phyloP scores from a whole-genome alignment of 768 basidiomycete genomes.

The Russula lepida region DNA sequence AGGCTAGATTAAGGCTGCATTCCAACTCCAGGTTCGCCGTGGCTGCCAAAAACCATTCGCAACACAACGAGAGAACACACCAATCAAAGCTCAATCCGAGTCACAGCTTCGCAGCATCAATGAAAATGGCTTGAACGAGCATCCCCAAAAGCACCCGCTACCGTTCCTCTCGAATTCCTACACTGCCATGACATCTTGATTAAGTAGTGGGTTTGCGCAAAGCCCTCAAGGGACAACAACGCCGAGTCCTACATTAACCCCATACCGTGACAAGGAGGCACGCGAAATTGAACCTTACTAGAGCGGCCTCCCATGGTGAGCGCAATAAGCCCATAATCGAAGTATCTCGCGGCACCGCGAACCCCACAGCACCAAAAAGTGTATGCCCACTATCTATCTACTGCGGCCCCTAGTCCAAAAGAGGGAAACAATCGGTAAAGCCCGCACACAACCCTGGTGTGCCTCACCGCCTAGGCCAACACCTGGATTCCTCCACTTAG shows the following conservation, averaged over 20 bases:
- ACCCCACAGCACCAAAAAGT: neutral
- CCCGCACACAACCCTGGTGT: too few species aligned
- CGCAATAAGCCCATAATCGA: neutral
- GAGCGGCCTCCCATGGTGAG: neutral
- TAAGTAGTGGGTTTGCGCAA: neutral
- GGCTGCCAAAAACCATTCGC: neutral
- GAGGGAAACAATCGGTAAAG: neutral
- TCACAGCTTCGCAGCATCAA: too few species aligned
- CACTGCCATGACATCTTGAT: neutral
- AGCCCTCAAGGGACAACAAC: neutral
- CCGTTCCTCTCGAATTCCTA: neutral
- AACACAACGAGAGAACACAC: neutral
- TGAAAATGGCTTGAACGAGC: neutral
- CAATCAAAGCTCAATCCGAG: too few species aligned
- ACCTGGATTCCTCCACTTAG: neutral
- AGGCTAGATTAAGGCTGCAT: too few species aligned
- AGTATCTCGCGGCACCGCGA: neutral
- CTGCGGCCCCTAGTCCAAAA: neutral
- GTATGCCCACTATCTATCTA: neutral
- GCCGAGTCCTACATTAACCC: neutral
- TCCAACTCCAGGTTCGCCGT: too few species aligned
- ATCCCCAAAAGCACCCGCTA: neutral
- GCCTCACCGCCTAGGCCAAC: neutral
- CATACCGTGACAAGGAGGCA: neutral
- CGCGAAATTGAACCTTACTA: neutral